Conservation (phyloP, 2,329 filamentous ascomycete species). For the Fusarium sp. region DNA sequence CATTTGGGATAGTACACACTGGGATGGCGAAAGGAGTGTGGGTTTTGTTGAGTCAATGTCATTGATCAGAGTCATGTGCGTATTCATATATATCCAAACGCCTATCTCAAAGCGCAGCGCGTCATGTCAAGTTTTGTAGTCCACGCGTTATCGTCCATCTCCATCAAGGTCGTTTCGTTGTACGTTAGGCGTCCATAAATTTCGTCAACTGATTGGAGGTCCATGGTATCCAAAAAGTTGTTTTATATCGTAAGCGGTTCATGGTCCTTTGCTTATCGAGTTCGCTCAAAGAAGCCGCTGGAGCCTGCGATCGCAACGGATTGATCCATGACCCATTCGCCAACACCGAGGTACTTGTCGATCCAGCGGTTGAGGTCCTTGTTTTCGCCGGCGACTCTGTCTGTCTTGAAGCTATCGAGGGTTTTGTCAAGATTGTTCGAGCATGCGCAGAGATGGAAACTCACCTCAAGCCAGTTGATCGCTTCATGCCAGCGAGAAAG, state of each 20-base stretch:
- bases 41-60: constrained; percentile 29
- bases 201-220: constrained; percentile 23
- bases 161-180: neutral
- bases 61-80: constrained; percentile 41
- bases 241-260: constrained; percentile 3
- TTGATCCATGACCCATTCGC: constrained; percentile 98
- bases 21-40: neutral
- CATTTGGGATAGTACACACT: neutral
- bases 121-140: constrained; percentile 9
- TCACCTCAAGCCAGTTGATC: constrained; percentile 97
- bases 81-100: constrained; percentile 41
- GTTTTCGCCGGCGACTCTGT: constrained; percentile 80
- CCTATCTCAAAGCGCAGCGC: constrained; percentile 34
- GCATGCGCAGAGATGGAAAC: constrained; percentile 51
- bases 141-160: constrained; percentile 15
- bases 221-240: constrained; percentile 27
- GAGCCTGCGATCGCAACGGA: constrained; percentile 90
- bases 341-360: constrained; percentile 90
- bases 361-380: constrained; percentile 88
- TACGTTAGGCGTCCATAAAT: constrained; percentile 14
- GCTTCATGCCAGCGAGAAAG: constrained; percentile 95
- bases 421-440: constrained; percentile 35
- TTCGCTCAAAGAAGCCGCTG: constrained; percentile 91
- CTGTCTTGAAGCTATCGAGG: constrained; percentile 80
- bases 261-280: constrained; percentile 62